Evolutionary conservation across 2,329 filamentous ascomycete genomes (phyloP).

Genomic region (Periconia sp.): DNA sequence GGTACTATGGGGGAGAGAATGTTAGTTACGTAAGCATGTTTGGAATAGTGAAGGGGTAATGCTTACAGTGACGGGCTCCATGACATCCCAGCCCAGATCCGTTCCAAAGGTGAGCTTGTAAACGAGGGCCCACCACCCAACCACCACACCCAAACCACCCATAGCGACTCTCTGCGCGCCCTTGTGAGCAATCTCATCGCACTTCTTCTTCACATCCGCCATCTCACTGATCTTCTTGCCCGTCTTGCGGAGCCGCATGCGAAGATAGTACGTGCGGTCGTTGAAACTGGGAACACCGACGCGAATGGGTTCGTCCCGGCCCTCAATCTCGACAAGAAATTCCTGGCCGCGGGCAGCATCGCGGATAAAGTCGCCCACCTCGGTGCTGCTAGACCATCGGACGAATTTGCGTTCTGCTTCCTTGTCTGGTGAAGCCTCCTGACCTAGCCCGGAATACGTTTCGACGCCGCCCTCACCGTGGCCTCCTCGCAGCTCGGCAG

Average conservation of each 20-base stretch:
- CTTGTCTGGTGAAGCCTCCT: conserved; percentile 51
- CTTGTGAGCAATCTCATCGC: conserved; percentile 74
- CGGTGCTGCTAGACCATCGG: conserved; percentile 83
- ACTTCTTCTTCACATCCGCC: conserved; percentile 76
- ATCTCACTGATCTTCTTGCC: conserved; percentile 68
- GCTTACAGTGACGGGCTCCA: conserved; percentile 76
- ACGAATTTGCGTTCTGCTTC: conserved; percentile 67
- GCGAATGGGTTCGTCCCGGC: conserved; percentile 65
- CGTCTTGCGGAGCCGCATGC: conserved; percentile 73
- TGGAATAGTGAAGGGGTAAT: no score
- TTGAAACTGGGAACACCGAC: conserved; percentile 85
- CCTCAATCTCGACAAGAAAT: conserved; percentile 82
- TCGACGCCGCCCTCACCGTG: conserved; percentile 64
- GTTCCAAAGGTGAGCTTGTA: conserved; percentile 71
- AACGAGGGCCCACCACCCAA: conserved; percentile 79
- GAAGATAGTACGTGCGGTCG: conserved; percentile 87
- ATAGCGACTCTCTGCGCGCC: conserved; percentile 79
- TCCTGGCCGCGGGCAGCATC: conserved; percentile 83
- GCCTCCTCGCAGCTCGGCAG: conserved; percentile 47
- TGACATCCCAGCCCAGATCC: conserved; percentile 83
- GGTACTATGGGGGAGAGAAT: conserved; percentile 58
- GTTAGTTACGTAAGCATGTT: neutral
- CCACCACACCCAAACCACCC: conserved; percentile 72
- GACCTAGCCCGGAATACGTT: conserved; percentile 70
- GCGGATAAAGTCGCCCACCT: conserved; percentile 91